These are phyloP conservation scores for Colletotrichum sp. DNA, from an alignment of 2,329 filamentous ascomycete genomes.

Conservation along the genomic window DNA sequence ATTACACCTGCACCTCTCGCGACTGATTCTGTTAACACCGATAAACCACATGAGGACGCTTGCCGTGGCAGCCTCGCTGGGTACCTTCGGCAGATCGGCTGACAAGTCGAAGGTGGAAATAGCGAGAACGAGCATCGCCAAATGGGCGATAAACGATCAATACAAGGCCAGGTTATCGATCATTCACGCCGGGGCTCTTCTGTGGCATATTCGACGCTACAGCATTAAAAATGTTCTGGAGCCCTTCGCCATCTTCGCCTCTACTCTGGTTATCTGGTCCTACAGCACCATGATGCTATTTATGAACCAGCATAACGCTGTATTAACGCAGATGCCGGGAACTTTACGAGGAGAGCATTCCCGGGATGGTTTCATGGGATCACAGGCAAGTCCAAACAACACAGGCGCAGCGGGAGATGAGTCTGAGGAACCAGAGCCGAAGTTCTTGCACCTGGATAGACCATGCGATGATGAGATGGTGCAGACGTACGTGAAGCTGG, in stretches of 20 bases:
- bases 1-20: slow-evolving; percentile 59
- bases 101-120: background rate
- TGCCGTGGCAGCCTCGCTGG: slow-evolving; percentile 16
- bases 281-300: slow-evolving; percentile 31
- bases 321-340: background rate
- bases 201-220: slow-evolving; percentile 52
- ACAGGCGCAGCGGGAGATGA: background rate
- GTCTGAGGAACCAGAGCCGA: slow-evolving; percentile 28
- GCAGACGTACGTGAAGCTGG: slow-evolving; percentile 58
- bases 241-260: slow-evolving; percentile 40
- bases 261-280: slow-evolving; percentile 44
- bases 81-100: background rate
- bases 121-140: background rate
- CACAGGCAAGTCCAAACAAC: background rate
- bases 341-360: background rate
- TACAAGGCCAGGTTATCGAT: slow-evolving; percentile 50
- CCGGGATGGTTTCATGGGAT: background rate
- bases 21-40: slow-evolving; percentile 57
- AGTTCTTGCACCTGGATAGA: slow-evolving; percentile 57
- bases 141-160: slow-evolving; percentile 32
- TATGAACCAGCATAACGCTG: background rate
- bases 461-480: slow-evolving; percentile 64
- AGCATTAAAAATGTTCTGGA: slow-evolving; percentile 45
- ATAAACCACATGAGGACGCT: slow-evolving; percentile 49
- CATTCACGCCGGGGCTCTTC: slow-evolving; percentile 48